A percentile compares a stretch with the other conserved stretches of the same genome.
Conservation (phyloP, 768 basidiomycete genomes). For the Phaffia australis region DNA sequence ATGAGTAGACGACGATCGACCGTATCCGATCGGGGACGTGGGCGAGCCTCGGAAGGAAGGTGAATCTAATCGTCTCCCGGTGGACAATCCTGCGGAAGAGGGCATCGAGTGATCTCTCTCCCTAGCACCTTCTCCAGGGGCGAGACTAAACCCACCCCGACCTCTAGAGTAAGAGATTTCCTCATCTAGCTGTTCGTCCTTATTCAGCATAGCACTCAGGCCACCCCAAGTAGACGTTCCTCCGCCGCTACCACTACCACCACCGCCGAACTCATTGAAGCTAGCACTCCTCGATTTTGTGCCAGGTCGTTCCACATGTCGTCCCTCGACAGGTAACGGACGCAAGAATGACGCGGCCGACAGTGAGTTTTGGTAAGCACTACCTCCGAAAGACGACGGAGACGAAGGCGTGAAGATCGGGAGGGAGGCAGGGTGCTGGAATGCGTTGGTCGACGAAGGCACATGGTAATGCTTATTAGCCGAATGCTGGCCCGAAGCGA, state of each 20-base stretch:
- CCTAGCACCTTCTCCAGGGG: conserved; percentile 2
- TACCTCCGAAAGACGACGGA: neutral
- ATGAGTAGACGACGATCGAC: neutral
- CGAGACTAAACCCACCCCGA: neutral
- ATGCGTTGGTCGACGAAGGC: conserved; percentile 15
- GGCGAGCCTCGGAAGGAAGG: conserved; percentile 1
- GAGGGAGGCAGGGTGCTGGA: conserved; percentile 16
- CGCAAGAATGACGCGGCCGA: neutral
- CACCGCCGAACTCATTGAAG: neutral
- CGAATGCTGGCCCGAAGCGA: neutral
- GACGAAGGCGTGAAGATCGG: conserved; percentile 21
- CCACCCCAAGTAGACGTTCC: neutral
- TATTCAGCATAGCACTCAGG: neutral
- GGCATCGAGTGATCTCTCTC: neutral
- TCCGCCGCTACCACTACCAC: neutral
- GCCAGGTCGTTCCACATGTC: neutral
- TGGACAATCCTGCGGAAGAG: neutral
- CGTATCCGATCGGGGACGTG: neutral
- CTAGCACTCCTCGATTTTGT: conserved; percentile 17
- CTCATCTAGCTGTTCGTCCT: conserved; percentile 13
- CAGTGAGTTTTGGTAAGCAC: conserved; percentile 1
- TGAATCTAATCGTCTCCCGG: neutral
- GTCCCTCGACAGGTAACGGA: neutral
- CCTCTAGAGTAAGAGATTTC: neutral
- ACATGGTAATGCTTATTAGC: conserved; percentile 14